These are phyloP conservation scores for Neonectria faginata DNA, from an alignment of 2,329 filamentous ascomycete species.

Conservation along the genomic window DNA sequence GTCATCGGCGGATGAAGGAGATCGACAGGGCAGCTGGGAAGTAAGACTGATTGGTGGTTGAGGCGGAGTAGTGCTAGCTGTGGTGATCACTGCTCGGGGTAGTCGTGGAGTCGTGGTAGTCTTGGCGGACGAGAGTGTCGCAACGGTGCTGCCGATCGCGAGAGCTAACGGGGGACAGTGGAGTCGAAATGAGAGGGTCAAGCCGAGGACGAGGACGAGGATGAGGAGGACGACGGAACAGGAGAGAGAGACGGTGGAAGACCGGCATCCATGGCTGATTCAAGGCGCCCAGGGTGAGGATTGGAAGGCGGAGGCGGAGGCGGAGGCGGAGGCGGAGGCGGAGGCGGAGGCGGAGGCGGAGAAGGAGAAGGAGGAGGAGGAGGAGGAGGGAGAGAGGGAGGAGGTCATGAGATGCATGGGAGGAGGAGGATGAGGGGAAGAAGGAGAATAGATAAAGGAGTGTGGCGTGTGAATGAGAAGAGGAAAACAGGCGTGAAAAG, in stretches of 20 bases:
- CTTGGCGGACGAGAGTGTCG: neutral
- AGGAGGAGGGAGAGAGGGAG: neutral
- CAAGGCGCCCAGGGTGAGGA: neutral
- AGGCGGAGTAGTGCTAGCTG: neutral
- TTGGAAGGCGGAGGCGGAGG: conserved; percentile 1
- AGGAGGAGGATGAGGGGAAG: conserved; percentile 10
- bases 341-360: conserved; percentile 4
- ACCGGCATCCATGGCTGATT: conserved; percentile 10
- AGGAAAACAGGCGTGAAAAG: neutral
- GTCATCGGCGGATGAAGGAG: neutral
- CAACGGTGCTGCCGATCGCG: conserved; percentile 4
- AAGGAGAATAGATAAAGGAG: conserved; percentile 24
- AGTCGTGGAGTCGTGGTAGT: neutral
- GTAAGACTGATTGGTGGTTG: too few relatives aligned
- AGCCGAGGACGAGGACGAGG: neutral
- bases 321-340: neutral
- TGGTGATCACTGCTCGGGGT: neutral
- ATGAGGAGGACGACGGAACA: neutral
- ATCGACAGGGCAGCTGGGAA: neutral
- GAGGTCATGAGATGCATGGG: neutral
- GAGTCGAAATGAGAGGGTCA: neutral
- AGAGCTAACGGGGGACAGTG: conserved; percentile 1
- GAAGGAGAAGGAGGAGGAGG: neutral
- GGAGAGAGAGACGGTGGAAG: neutral
- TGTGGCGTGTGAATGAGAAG: conserved; percentile 5